phyloP scores from a whole-genome alignment of 306 rosid species.

The Quercus aquifolioides region DNA sequence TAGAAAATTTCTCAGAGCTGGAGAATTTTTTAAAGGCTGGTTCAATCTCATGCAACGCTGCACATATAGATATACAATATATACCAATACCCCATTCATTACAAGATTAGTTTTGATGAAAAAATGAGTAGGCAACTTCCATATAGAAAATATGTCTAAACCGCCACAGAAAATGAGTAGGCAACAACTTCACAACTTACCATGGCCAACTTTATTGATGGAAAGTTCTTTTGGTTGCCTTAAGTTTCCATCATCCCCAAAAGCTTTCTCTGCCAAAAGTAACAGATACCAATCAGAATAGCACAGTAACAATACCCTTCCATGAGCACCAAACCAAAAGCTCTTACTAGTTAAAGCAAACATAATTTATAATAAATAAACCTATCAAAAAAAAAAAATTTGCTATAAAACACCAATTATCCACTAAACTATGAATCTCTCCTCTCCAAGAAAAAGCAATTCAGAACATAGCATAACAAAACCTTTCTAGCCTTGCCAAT shows the following conservation, averaged over 20 bases:
- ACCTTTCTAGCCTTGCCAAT: background rate
- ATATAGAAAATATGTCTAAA: background rate
- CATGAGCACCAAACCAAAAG: background rate
- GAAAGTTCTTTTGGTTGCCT: constrained; percentile 85
- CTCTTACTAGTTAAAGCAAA: background rate
- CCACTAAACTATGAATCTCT: background rate
- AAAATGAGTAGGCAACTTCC: background rate
- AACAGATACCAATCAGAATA: constrained; percentile 13
- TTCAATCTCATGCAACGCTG: constrained; percentile 85
- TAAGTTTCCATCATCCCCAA: constrained; percentile 74
- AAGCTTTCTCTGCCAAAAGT: constrained; percentile 75
- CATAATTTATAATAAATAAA: background rate
- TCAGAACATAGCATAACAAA: background rate
- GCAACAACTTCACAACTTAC: constrained; percentile 31
- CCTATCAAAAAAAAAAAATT: too few relatives aligned
- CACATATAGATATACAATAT: constrained; percentile 19
- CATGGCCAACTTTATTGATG: constrained; percentile 93
- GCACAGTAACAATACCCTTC: background rate
- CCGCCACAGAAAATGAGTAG: background rate
- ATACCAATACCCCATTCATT: background rate
- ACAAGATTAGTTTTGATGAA: background rate
- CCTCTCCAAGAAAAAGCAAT: background rate
- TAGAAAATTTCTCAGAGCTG: constrained; percentile 56
- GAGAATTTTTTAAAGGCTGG: constrained; percentile 77
- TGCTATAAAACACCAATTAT: background rate